Conservation (phyloP, 176 grass and related monocot genomes). For the Lolium perenne region DNA sequence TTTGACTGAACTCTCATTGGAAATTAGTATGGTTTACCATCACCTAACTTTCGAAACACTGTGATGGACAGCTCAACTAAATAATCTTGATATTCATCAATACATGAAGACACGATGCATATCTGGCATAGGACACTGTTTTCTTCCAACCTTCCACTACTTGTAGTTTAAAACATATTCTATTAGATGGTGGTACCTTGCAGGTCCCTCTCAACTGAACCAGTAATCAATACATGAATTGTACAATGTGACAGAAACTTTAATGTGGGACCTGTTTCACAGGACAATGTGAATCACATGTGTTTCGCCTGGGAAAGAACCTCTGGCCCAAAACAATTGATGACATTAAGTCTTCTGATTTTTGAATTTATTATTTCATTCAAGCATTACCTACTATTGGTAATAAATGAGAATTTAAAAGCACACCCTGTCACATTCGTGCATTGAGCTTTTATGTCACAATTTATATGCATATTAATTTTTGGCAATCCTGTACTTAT, state of each 20-base stretch:
- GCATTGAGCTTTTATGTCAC: not conserved
- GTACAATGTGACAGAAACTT: conserved; percentile 32
- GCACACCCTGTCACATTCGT: conserved; percentile 3
- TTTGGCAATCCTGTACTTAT: not conserved
- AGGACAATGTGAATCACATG: conserved; percentile 48
- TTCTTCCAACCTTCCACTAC: not conserved
- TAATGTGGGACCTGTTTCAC: conserved; percentile 30
- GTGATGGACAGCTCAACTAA: not conserved
- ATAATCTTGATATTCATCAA: conserved; percentile 15
- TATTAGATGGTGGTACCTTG: conserved; percentile 34
- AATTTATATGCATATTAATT: not conserved
- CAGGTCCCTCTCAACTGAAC: conserved; percentile 18
- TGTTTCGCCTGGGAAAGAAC: conserved; percentile 30
- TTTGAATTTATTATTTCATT: conserved; percentile 41
- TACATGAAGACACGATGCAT: not conserved
- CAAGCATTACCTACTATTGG: conserved; percentile 33
- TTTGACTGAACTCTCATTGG: not conserved
- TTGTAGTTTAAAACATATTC: conserved; percentile 33
- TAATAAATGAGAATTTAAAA: conserved; percentile 35
- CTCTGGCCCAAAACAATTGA: conserved; percentile 38
- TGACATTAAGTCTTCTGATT: conserved; percentile 30
- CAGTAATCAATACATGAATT: conserved; percentile 41
- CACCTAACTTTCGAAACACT: not conserved
- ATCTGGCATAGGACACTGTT: not conserved
- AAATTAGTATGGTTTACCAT: not conserved